Conservation (phyloP, 2,329 filamentous ascomycete genomes). For the Leptographium galeiforme region DNA sequence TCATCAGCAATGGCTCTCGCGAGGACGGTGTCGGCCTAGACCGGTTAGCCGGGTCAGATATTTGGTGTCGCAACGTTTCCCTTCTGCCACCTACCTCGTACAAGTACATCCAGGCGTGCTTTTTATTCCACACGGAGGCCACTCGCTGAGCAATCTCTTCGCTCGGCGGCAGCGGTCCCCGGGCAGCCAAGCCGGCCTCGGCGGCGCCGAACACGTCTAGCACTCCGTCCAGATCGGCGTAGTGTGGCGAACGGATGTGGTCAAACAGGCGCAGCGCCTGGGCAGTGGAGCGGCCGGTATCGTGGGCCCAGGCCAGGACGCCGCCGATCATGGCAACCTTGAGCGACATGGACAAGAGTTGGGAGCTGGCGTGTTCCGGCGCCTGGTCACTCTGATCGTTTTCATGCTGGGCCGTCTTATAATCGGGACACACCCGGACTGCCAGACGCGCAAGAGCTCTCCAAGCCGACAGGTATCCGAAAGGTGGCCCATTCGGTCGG, state of each 20-base stretch:
- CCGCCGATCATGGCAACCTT: conserved; percentile 3
- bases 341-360: conserved; percentile 21
- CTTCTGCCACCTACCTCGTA: neutral
- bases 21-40: neutral
- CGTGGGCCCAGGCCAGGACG: conserved; percentile 1
- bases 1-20: too few species aligned
- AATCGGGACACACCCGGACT: too few species aligned
- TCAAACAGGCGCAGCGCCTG: conserved; percentile 1
- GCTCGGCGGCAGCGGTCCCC: neutral
- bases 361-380: too few species aligned
- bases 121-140: neutral
- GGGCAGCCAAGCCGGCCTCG: neutral
- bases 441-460: too few species aligned
- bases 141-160: conserved; percentile 3
- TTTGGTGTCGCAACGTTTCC: too few species aligned
- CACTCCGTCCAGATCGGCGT: conserved; percentile 1
- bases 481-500: too few species aligned
- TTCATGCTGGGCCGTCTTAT: too few species aligned
- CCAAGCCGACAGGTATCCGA: too few species aligned
- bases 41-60: too few species aligned
- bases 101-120: conserved; percentile 5
- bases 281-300: neutral
- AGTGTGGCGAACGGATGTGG: conserved; percentile 4
- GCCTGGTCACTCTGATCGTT: too few species aligned
- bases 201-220: conserved; percentile 12